phyloP scores from a whole-genome alignment of 139 green algal species.

The Tetratostichococcus sp. region DNA sequence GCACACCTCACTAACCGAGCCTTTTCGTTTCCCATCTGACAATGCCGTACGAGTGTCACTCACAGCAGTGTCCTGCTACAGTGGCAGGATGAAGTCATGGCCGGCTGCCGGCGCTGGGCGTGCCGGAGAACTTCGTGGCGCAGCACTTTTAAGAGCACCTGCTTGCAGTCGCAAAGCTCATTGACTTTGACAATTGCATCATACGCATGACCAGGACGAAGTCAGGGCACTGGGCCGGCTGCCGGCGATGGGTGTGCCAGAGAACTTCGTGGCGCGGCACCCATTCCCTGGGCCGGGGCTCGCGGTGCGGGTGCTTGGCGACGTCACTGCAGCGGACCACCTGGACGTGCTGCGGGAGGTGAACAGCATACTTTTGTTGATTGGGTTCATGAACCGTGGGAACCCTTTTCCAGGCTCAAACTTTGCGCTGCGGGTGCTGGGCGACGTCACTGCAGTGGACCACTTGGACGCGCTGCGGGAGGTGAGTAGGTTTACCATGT shows the following conservation, averaged over 20 bases:
- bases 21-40: no score
- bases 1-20: no score
- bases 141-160: no score
- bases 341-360: slow-evolving; percentile 61
- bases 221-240: slow-evolving; percentile 51
- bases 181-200: no score
- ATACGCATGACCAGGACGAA: slow-evolving; percentile 73
- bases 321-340: slow-evolving; percentile 78
- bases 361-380: no score
- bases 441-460: slow-evolving; percentile 82
- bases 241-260: slow-evolving; percentile 56
- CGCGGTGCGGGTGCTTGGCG: slow-evolving; percentile 91
- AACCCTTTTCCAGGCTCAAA: slow-evolving; percentile 62
- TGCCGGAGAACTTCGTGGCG: slow-evolving; percentile 83
- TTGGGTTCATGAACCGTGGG: no score
- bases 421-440: slow-evolving; percentile 92
- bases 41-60: no score
- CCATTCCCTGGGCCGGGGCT: slow-evolving; percentile 97
- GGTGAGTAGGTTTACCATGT: no score
- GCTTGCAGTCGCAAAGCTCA: no score
- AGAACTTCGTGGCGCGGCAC: slow-evolving; percentile 89
- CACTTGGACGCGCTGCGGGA: slow-evolving; percentile 63
- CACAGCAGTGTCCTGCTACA: no score
- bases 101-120: slow-evolving; percentile 47
- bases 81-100: slow-evolving; percentile 75